Evolutionary conservation across 2,329 filamentous ascomycete species (phyloP).

Genomic region (Verruconis gallopava): DNA sequence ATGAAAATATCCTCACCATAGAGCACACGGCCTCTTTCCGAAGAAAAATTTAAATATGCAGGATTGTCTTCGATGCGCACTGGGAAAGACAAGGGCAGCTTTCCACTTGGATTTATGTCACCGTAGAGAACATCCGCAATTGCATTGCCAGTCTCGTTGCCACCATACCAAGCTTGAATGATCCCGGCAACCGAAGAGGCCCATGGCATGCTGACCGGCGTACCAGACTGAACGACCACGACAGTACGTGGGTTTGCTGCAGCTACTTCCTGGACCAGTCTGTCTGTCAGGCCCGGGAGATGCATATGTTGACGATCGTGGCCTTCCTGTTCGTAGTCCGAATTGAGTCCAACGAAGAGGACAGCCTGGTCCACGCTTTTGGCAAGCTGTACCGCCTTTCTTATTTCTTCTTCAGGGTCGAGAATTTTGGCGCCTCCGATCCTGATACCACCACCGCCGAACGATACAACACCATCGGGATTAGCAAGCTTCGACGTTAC

Average conservation of each 20-base stretch:
- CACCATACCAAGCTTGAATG: slow-evolving; percentile 71
- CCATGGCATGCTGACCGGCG: slow-evolving; percentile 62
- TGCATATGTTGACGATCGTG: slow-evolving; percentile 64
- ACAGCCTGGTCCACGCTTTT: slow-evolving; percentile 57
- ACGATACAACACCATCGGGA: neutral
- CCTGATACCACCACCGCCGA: neutral
- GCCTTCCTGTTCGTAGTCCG: slow-evolving; percentile 55
- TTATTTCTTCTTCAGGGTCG: slow-evolving; percentile 52
- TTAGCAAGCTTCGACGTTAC: slow-evolving; percentile 4
- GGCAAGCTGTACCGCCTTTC: slow-evolving; percentile 52
- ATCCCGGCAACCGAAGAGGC: slow-evolving; percentile 66
- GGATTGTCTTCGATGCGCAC: slow-evolving; percentile 43
- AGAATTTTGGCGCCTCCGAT: slow-evolving; percentile 64
- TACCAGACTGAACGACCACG: slow-evolving; percentile 56
- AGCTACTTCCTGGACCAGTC: slow-evolving; percentile 53
- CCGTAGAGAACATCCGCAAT: slow-evolving; percentile 71
- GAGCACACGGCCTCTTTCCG: slow-evolving; percentile 62
- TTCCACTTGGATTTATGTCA: slow-evolving; percentile 61
- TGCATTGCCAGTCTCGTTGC: slow-evolving; percentile 75
- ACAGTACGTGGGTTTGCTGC: slow-evolving; percentile 50
- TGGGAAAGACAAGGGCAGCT: slow-evolving; percentile 62
- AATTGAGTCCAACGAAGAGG: slow-evolving; percentile 58
- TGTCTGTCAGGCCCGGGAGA: slow-evolving; percentile 48
- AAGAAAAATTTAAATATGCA: slow-evolving; percentile 48
- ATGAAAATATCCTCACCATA: slow-evolving; percentile 51